Evolutionary conservation across 345 rosid genomes (phyloP).

Genomic region (Hypericum perforatum): DNA sequence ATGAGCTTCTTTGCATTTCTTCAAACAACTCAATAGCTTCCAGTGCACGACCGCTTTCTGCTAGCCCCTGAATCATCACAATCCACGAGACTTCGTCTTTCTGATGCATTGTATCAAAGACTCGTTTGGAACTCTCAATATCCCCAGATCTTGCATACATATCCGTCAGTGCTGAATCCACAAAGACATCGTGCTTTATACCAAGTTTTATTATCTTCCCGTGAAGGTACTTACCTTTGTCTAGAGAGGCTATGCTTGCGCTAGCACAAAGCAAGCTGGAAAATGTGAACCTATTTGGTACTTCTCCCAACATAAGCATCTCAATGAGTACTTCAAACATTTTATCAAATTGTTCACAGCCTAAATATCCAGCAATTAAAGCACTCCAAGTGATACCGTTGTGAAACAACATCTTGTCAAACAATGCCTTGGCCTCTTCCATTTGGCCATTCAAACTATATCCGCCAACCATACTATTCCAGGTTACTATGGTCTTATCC

Average conservation of each 20-base stretch:
- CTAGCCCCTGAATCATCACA: conserved; percentile 45
- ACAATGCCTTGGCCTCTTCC: conserved; percentile 40
- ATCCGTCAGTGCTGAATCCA: conserved; percentile 47
- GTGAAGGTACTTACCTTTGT: conserved; percentile 48
- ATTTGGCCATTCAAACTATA: conserved; percentile 36
- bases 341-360: conserved; percentile 26
- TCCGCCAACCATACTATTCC: conserved; percentile 50
- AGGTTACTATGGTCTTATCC: conserved; percentile 31
- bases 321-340: conserved; percentile 31
- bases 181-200: conserved; percentile 23
- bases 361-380: conserved; percentile 40
- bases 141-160: conserved; percentile 64
- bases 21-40: conserved; percentile 38
- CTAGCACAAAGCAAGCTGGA: conserved; percentile 42
- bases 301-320: conserved; percentile 39
- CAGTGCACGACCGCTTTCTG: conserved; percentile 43
- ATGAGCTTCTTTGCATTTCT: conserved; percentile 29
- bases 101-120: conserved; percentile 32
- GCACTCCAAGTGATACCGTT: conserved; percentile 38
- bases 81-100: conserved; percentile 41
- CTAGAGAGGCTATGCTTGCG: conserved; percentile 32
- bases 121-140: conserved; percentile 28
- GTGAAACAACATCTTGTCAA: conserved; percentile 28
- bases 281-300: conserved; percentile 35
- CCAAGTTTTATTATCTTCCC: conserved; percentile 41